These are phyloP conservation scores for Penicillium paradoxum DNA, from an alignment of 495 filamentous ascomycete genomes.

Conservation along the genomic window DNA sequence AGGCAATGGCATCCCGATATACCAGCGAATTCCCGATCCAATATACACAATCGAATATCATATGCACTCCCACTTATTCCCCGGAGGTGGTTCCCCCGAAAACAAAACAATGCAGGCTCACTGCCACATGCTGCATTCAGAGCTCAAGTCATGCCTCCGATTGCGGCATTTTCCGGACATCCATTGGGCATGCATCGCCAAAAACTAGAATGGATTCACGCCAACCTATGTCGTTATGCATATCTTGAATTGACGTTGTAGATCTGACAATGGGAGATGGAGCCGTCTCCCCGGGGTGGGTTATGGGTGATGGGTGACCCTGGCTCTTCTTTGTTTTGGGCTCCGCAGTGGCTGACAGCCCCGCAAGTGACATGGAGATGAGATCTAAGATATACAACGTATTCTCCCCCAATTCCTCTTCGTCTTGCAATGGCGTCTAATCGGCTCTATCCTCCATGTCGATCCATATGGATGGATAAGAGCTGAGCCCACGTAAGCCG, in stretches of 20 bases:
- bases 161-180: not conserved
- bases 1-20: too few relatives aligned
- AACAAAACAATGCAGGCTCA: not conserved
- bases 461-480: too few relatives aligned
- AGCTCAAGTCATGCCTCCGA: slow-evolving; percentile 1
- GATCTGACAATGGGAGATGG: slow-evolving; percentile 4
- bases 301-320: not conserved
- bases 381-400: slow-evolving; percentile 4
- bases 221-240: not conserved
- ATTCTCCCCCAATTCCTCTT: not conserved
- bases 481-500: not conserved
- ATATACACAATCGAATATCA: not conserved
- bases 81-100: not conserved
- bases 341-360: slow-evolving; percentile 32
- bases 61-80: not conserved
- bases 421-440: too few relatives aligned
- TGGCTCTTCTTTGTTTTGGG: slow-evolving; percentile 8
- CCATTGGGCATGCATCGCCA: not conserved
- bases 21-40: too few relatives aligned
- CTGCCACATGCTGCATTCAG: not conserved
- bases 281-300: slow-evolving; percentile 1
- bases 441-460: too few relatives aligned
- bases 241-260: not conserved
- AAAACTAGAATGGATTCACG: not conserved
- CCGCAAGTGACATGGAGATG: slow-evolving; percentile 22